Percentiles rank a stretch among this genome's conserved stretches.
Conservation (phyloP, 306 rosid species). For the Vigna radiata region DNA sequence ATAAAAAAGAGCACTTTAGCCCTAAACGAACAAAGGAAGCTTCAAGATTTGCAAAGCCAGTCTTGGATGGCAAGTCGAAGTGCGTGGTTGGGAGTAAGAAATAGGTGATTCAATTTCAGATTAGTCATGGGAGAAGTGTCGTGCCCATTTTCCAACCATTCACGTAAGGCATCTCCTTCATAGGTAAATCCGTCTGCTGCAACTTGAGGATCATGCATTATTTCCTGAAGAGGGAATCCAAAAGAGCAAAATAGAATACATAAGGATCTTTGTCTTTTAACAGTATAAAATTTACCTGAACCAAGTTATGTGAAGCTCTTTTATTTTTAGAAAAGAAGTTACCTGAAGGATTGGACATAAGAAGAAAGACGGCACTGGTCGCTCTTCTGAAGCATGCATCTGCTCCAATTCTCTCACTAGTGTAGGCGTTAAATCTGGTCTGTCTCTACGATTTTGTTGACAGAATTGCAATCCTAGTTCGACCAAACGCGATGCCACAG, state of each 20-base stretch:
- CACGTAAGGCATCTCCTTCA: constrained; percentile 88
- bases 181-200: constrained; percentile 94
- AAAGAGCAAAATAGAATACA: constrained; percentile 22
- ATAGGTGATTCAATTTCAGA: constrained; percentile 66
- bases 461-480: constrained; percentile 86
- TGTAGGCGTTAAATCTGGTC: constrained; percentile 80
- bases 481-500: constrained; percentile 60
- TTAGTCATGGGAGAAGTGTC: constrained; percentile 93
- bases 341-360: constrained; percentile 91
- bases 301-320: not conserved
- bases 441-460: constrained; percentile 64
- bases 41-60: constrained; percentile 83
- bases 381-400: constrained; percentile 73
- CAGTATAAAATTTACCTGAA: not conserved
- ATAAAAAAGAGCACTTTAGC: constrained; percentile 8
- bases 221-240: constrained; percentile 68
- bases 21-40: constrained; percentile 30
- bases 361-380: constrained; percentile 77
- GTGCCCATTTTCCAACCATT: constrained; percentile 77
- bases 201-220: constrained; percentile 89
- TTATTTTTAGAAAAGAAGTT: constrained; percentile 28
- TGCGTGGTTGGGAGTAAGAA: constrained; percentile 79
- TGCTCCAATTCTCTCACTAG: constrained; percentile 79
- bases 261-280: not conserved
- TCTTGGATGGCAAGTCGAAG: constrained; percentile 82